These are phyloP conservation scores for Miamiensis avidus DNA, from an alignment of 169 alveolate genomes.

Conservation along the genomic window DNA sequence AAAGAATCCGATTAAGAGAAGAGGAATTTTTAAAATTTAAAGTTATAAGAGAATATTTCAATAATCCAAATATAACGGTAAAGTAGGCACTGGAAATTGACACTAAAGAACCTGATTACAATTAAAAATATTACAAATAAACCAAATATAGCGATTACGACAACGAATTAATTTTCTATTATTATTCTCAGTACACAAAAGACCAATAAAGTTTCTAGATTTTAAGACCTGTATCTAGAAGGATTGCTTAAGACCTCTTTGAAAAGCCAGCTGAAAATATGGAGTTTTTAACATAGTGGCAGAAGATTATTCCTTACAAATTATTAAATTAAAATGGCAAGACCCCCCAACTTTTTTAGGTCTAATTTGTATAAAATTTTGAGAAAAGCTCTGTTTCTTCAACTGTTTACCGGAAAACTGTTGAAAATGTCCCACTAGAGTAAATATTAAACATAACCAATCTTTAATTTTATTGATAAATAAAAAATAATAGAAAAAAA, in stretches of 20 bases:
- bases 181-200: neutral
- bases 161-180: neutral
- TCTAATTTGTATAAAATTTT: too few species aligned
- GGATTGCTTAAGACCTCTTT: neutral
- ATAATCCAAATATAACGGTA: neutral
- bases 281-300: neutral
- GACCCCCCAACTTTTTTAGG: neutral
- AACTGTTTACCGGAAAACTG: neutral
- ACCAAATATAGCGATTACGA: neutral
- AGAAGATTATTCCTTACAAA: neutral
- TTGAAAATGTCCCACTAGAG: neutral
- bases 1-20: neutral
- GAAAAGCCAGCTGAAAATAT: neutral
- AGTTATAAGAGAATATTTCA: neutral
- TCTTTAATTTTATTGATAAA: neutral
- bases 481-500: neutral
- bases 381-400: neutral
- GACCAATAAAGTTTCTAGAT: neutral
- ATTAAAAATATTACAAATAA: too few species aligned
- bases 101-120: neutral
- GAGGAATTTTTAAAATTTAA: neutral
- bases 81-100: neutral
- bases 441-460: too few species aligned
- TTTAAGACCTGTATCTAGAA: neutral
- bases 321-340: too few species aligned